These are phyloP conservation scores for Thermothelomyces thermophilus DNA, from an alignment of 2,329 filamentous ascomycete genomes.

Conservation along the genomic window DNA sequence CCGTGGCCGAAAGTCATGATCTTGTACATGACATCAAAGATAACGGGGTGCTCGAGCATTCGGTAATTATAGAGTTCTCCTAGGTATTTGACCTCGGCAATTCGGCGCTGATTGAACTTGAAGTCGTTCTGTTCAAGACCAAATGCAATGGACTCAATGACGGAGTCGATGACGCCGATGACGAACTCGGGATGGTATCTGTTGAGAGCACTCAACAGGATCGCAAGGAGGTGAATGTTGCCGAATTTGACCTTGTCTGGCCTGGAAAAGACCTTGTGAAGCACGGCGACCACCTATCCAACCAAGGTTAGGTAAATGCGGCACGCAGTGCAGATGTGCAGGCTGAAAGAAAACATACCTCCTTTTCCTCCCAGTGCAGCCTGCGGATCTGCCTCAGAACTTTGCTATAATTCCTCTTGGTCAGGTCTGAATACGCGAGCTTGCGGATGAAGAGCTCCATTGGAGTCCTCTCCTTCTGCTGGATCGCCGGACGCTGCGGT, in stretches of 20 bases:
- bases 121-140: constrained; percentile 96
- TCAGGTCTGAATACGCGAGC: constrained; percentile 87
- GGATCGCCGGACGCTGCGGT: constrained; percentile 84
- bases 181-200: constrained; percentile 90
- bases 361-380: constrained; percentile 92
- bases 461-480: constrained; percentile 92
- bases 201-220: constrained; percentile 80
- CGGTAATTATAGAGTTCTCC: constrained; percentile 97
- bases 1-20: constrained; percentile 88
- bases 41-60: constrained; percentile 88
- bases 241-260: constrained; percentile 97
- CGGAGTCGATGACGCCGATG: constrained; percentile 82
- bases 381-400: constrained; percentile 90
- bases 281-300: constrained; percentile 29
- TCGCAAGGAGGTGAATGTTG: constrained; percentile 88
- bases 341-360: constrained; percentile 42
- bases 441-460: constrained; percentile 91
- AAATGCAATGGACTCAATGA: constrained; percentile 80
- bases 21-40: constrained; percentile 93
- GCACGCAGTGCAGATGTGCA: background rate
- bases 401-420: constrained; percentile 88
- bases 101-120: constrained; percentile 89
- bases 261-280: constrained; percentile 91
- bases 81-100: constrained; percentile 93
- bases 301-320: constrained; percentile 16